phyloP scores from a whole-genome alignment of 371 early-diverging fungal species.

The Mucor plumbeus region DNA sequence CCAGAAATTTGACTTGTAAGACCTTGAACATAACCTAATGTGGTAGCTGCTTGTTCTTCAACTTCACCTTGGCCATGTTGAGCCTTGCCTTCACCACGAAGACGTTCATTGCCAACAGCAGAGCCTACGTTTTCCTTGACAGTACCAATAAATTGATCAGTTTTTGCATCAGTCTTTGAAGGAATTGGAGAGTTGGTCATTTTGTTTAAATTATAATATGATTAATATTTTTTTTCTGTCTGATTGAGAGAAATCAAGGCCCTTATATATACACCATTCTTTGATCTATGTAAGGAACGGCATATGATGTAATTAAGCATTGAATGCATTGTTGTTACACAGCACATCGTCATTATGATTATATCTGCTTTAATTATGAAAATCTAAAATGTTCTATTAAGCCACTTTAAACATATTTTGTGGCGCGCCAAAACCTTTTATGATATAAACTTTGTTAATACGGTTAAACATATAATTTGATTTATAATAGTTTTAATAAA shows the following conservation, averaged over 20 bases:
- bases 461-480: too few relatives aligned
- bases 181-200: background rate
- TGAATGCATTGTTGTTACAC: background rate
- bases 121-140: conserved; percentile 47
- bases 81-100: conserved; percentile 46
- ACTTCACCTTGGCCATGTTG: conserved; percentile 40
- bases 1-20: conserved; percentile 28
- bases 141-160: conserved; percentile 43
- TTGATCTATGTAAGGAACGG: background rate
- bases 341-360: background rate
- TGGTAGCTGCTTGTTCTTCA: conserved; percentile 29
- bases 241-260: background rate
- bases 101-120: conserved; percentile 35
- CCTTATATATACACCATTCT: background rate
- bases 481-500: too few relatives aligned
- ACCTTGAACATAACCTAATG: conserved; percentile 23
- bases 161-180: conserved; percentile 31
- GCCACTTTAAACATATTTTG: background rate
- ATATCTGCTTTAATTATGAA: background rate
- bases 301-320: background rate
- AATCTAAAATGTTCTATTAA: background rate
- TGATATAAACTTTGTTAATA: background rate
- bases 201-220: background rate
- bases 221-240: background rate
- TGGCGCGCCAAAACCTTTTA: background rate